phyloP scores from a whole-genome alignment of 805 yeast genomes.

The Lachancea nothofagi region DNA sequence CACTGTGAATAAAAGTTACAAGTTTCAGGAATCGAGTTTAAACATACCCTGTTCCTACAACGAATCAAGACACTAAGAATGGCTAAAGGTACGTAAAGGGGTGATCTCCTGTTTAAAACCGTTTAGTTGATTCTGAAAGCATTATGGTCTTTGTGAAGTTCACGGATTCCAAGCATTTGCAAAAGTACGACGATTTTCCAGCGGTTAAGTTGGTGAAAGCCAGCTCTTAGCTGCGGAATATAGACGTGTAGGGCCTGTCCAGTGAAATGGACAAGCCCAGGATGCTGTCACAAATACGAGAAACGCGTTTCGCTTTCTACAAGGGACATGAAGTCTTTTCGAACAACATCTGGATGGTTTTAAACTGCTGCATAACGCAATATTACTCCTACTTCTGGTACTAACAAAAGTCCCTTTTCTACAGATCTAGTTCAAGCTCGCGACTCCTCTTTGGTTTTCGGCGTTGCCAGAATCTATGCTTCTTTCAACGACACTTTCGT shows the following conservation, averaged over 20 bases:
- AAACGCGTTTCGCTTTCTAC: too few species aligned
- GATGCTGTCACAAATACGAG: too few species aligned
- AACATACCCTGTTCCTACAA: too few species aligned
- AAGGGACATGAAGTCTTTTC: too few species aligned
- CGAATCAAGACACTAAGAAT: constrained; percentile 27
- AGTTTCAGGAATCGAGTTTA: too few species aligned
- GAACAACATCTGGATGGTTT: constrained; percentile 9
- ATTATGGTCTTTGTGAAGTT: neutral
- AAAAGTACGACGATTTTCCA: neutral
- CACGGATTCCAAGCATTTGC: neutral
- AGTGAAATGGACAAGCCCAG: too few species aligned
- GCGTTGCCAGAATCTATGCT: constrained; percentile 99
- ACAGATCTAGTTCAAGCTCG: constrained; percentile 58
- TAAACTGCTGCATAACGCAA: neutral
- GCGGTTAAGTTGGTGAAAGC: constrained; percentile 1
- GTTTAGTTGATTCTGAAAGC: constrained; percentile 31
- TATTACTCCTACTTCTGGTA: constrained; percentile 3
- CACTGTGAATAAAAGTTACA: too few species aligned
- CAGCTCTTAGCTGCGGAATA: constrained; percentile 1
- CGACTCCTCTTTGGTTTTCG: constrained; percentile 98
- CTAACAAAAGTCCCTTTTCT: constrained; percentile 18
- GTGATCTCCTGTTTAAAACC: constrained; percentile 38
- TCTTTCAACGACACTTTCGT: constrained; percentile 99
- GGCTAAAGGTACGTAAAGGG: constrained; percentile 39
- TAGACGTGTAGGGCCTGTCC: too few species aligned